A percentile compares a stretch with the other conserved stretches of the same genome.
phyloP scores from a whole-genome alignment of 1,139 yeast genomes.

The Sugiyamaella grinbergsii region DNA sequence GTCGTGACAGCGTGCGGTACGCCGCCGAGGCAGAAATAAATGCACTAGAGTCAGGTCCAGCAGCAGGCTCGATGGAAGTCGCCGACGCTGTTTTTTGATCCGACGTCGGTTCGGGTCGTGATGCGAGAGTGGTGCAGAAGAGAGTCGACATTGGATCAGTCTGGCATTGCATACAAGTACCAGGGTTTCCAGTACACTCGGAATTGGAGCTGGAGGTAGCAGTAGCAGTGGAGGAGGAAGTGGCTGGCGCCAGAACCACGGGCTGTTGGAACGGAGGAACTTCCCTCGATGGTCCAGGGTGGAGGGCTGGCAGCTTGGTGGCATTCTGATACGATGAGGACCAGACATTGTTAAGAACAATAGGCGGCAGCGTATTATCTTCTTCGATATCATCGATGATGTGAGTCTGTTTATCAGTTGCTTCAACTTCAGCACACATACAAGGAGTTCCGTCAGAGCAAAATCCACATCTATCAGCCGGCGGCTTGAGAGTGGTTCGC shows the following conservation, averaged over 20 bases:
- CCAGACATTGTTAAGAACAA: conserved; percentile 23
- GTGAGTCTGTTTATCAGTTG: conserved; percentile 22
- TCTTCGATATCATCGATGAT: conserved; percentile 22
- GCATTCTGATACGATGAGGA: conserved; percentile 17
- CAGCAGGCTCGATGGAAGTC: conserved; percentile 26
- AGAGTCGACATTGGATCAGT: conserved; percentile 85
- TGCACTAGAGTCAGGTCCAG: conserved; percentile 46
- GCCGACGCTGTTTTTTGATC: conserved; percentile 27
- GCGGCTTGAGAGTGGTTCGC: conserved; percentile 31
- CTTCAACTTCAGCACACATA: conserved; percentile 71
- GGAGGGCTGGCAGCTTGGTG: conserved; percentile 56
- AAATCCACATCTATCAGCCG: conserved; percentile 85
- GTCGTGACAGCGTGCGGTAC: conserved; percentile 78
- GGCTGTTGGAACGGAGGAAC: conserved; percentile 12
- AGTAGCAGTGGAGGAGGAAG: not conserved
- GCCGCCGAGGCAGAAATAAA: conserved; percentile 89
- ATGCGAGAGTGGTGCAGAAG: conserved; percentile 83
- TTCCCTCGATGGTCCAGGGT: conserved; percentile 45
- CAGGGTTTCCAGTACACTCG: conserved; percentile 88
- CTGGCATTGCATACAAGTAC: conserved; percentile 83
- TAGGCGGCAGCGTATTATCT: conserved; percentile 33
- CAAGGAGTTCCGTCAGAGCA: conserved; percentile 93
- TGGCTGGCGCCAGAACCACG: not conserved
- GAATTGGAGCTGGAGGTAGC: conserved; percentile 27
- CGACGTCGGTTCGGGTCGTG: conserved; percentile 32